phyloP scores from a whole-genome alignment of 176 grass and related monocot species.

The Avena insularis region DNA sequence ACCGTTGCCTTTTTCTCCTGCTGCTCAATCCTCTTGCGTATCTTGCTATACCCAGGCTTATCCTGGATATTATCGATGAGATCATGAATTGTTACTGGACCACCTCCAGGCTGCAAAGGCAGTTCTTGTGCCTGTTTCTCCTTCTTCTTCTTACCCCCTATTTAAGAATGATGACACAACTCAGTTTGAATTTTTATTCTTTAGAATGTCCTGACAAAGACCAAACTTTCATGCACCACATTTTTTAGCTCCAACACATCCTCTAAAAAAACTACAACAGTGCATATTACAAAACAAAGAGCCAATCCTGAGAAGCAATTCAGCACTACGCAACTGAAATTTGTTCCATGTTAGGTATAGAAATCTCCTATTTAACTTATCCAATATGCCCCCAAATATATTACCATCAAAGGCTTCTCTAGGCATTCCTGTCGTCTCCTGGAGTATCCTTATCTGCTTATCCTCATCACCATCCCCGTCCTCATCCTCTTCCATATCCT shows the following conservation, averaged over 20 bases:
- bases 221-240: not conserved
- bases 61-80: slow-evolving; percentile 76
- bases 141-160: slow-evolving; percentile 75
- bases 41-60: slow-evolving; percentile 78
- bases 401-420: slow-evolving; percentile 84
- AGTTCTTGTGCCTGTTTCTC: slow-evolving; percentile 52
- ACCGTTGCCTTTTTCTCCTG: slow-evolving; percentile 64
- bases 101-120: slow-evolving; percentile 54
- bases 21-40: slow-evolving; percentile 75
- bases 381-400: not conserved
- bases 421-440: slow-evolving; percentile 88
- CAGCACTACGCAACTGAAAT: not conserved
- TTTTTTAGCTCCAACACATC: slow-evolving; percentile 6
- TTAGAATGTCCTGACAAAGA: slow-evolving; percentile 23
- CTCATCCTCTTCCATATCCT: slow-evolving; percentile 63
- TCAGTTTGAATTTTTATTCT: not conserved
- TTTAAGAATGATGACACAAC: slow-evolving; percentile 1
- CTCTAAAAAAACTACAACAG: not conserved
- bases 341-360: not conserved
- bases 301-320: not conserved
- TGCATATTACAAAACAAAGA: not conserved
- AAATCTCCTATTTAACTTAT: not conserved
- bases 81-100: slow-evolving; percentile 74
- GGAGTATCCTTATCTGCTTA: slow-evolving; percentile 80
- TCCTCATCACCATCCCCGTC: slow-evolving; percentile 53